A percentile compares a stretch with the other conserved stretches of the same genome.
Conservation (phyloP, 257 asterid genomes). For the Solanum pennellii region DNA sequence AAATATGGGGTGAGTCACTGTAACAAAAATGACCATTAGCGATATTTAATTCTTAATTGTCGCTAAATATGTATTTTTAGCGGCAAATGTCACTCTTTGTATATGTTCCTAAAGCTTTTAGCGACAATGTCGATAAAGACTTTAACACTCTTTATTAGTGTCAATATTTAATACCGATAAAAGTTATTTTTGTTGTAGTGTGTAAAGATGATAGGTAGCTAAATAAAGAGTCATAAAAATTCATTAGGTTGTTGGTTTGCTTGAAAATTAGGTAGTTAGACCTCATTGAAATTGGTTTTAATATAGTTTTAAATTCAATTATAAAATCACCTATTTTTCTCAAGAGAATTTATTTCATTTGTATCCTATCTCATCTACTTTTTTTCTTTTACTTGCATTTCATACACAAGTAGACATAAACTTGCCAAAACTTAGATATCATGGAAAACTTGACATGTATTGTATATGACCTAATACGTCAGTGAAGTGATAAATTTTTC, state of each 20-base stretch:
- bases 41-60: no score
- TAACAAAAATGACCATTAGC: no score
- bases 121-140: no score
- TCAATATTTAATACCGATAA: no score
- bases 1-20: slow-evolving; percentile 9
- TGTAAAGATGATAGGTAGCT: slow-evolving; percentile 5
- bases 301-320: slow-evolving; percentile 1
- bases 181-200: no score
- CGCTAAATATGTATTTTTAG: no score
- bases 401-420: not conserved
- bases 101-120: no score
- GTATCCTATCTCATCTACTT: not conserved
- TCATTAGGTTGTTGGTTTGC: slow-evolving; percentile 11
- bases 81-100: no score
- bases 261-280: not conserved
- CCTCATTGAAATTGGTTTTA: not conserved
- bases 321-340: not conserved
- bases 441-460: not conserved
- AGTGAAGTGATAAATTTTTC: not conserved
- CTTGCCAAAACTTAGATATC: not conserved
- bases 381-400: not conserved
- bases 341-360: not conserved
- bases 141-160: no score
- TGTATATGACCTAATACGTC: not conserved
- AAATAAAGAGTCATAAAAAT: not conserved